A percentile compares a stretch with the other conserved stretches of the same genome.
Conservation (phyloP, 345 rosid genomes). For the Sonneratia caseolaris region DNA sequence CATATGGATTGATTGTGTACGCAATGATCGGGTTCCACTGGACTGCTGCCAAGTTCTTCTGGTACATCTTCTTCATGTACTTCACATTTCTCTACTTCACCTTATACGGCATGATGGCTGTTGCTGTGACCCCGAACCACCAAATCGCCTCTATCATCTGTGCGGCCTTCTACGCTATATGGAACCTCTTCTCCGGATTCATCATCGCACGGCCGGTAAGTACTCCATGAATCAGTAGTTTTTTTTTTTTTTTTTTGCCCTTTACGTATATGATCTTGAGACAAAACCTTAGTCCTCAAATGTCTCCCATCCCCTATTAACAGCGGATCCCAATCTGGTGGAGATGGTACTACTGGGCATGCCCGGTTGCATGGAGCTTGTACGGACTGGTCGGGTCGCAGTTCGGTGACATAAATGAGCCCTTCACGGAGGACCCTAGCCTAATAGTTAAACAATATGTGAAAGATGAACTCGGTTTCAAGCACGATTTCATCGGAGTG, state of each 20-base stretch:
- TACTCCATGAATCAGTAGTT: background rate
- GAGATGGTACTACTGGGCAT: slow-evolving; percentile 41
- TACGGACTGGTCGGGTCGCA: slow-evolving; percentile 35
- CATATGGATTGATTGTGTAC: slow-evolving; percentile 25
- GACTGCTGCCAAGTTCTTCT: slow-evolving; percentile 28
- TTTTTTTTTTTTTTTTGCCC: background rate
- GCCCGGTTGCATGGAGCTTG: slow-evolving; percentile 31
- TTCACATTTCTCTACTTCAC: slow-evolving; percentile 41
- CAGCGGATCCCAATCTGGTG: slow-evolving; percentile 40
- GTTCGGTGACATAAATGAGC: slow-evolving; percentile 17
- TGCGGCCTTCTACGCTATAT: slow-evolving; percentile 22
- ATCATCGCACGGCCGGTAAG: slow-evolving; percentile 31
- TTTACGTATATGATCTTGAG: background rate
- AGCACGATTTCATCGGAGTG: slow-evolving; percentile 25
- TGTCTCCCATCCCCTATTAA: background rate
- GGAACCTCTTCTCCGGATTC: slow-evolving; percentile 43
- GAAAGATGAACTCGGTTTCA: slow-evolving; percentile 16
- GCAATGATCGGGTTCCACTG: slow-evolving; percentile 39
- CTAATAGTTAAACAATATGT: slow-evolving; percentile 14
- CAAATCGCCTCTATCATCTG: slow-evolving; percentile 26
- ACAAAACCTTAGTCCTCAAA: background rate
- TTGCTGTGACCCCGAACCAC: slow-evolving; percentile 33
- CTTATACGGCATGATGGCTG: slow-evolving; percentile 39
- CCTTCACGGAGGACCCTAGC: slow-evolving; percentile 8
- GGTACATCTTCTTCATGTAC: slow-evolving; percentile 39